A percentile compares a stretch with the other conserved stretches of the same genome.
These are phyloP conservation scores for Aureobasidium sp. DNA, from an alignment of 2,329 filamentous ascomycete genomes.

Conservation along the genomic window DNA sequence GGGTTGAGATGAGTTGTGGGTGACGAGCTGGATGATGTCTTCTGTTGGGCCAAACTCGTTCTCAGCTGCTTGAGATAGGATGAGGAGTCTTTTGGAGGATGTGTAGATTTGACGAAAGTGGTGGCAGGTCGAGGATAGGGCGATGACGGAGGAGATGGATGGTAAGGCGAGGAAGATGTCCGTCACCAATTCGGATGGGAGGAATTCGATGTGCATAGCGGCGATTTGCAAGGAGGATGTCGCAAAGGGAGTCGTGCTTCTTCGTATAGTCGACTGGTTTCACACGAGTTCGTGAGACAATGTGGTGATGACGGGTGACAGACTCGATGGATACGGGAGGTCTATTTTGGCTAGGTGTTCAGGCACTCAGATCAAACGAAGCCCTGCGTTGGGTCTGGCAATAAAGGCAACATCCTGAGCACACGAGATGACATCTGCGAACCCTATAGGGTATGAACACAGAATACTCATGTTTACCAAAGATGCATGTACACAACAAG, in stretches of 20 bases:
- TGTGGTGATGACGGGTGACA: neutral
- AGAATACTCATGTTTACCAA: neutral
- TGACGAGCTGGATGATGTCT: conserved; percentile 51
- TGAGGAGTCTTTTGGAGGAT: conserved; percentile 45
- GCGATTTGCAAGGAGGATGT: too few relatives aligned
- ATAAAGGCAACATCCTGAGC: neutral
- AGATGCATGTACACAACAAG: neutral
- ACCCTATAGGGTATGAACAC: neutral
- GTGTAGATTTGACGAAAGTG: conserved; percentile 45
- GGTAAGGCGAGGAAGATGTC: conserved; percentile 47
- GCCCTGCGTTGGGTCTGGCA: conserved; percentile 49
- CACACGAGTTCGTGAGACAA: neutral
- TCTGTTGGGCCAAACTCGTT: conserved; percentile 49
- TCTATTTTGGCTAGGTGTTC: neutral
- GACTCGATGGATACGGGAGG: neutral
- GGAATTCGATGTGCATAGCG: conserved; percentile 44
- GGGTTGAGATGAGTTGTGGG: conserved; percentile 51
- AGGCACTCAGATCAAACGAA: conserved; percentile 34
- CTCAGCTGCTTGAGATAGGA: conserved; percentile 46
- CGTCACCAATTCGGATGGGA: conserved; percentile 50
- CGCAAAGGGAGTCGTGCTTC: neutral
- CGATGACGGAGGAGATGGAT: conserved; percentile 44
- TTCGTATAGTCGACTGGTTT: neutral
- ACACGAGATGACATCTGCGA: neutral
- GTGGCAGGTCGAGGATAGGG: conserved; percentile 45